Evolutionary conservation across 2,329 filamentous ascomycete species (phyloP).

Genomic region (Penicillium brasilianum): DNA sequence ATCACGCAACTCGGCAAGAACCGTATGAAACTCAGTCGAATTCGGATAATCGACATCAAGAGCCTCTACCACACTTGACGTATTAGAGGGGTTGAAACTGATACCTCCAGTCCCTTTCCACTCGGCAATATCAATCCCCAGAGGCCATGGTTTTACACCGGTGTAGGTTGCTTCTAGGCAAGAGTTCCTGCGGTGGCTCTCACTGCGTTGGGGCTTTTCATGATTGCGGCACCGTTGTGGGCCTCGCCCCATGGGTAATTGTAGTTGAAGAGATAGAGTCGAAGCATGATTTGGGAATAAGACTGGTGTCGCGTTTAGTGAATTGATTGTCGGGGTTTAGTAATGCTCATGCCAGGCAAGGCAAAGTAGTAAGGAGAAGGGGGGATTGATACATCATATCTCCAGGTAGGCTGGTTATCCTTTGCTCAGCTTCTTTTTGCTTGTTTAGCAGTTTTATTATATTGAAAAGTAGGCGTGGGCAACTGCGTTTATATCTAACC

Average conservation of each 20-base stretch:
- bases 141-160: constrained; percentile 59
- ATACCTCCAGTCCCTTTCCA: constrained; percentile 60
- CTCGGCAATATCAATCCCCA: constrained; percentile 65
- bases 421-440: neutral
- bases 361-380: constrained; percentile 10
- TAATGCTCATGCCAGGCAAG: constrained; percentile 11
- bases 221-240: constrained; percentile 63
- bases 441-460: neutral
- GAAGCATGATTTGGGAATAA: constrained; percentile 37
- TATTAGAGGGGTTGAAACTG: constrained; percentile 39
- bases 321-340: constrained; percentile 5
- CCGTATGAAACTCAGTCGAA: constrained; percentile 55
- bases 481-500: neutral
- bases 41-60: constrained; percentile 56
- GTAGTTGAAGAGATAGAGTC: constrained; percentile 46
- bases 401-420: neutral
- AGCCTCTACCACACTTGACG: constrained; percentile 53
- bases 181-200: constrained; percentile 52
- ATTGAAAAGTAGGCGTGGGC: too few relatives aligned
- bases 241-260: constrained; percentile 64
- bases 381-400: constrained; percentile 9
- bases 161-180: constrained; percentile 56
- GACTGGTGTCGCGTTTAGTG: constrained; percentile 23
- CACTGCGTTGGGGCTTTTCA: constrained; percentile 51
- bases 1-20: constrained; percentile 59